phyloP scores from a whole-genome alignment of 768 basidiomycete genomes.

The Dentipellis sp. region DNA sequence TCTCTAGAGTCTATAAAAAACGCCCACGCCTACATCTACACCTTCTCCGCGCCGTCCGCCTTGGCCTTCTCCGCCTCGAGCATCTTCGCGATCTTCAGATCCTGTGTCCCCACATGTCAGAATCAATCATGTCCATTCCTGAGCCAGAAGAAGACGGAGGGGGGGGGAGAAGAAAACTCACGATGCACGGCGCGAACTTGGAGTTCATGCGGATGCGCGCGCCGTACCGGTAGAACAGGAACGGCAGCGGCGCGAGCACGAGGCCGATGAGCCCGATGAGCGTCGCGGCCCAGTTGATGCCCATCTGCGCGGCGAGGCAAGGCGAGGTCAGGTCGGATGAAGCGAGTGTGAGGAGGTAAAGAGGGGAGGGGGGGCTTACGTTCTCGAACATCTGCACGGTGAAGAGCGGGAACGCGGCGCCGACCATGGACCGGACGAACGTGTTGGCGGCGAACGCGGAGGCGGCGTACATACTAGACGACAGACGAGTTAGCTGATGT shows the following conservation, averaged over 20 bases:
- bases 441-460: constrained; percentile 8
- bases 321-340: neutral
- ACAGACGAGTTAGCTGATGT: neutral
- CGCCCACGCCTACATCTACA: no score
- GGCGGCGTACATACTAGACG: constrained; percentile 1
- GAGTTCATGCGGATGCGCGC: constrained; percentile 1
- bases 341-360: neutral
- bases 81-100: constrained; percentile 3
- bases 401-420: constrained; percentile 5
- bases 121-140: neutral
- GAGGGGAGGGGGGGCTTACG: neutral
- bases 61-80: neutral
- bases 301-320: neutral
- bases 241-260: constrained; percentile 1
- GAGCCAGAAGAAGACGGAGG: neutral
- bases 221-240: constrained; percentile 6
- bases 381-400: constrained; percentile 4
- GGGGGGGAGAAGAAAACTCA: no score
- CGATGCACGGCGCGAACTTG: constrained; percentile 5
- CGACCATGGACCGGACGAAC: neutral
- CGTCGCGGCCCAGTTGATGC: constrained; percentile 6
- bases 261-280: neutral
- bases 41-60: no score
- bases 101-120: neutral
- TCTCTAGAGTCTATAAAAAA: no score